Base-by-base conservation (phyloP, 2,329 filamentous ascomycete species). In the Aspergillus ruber region DNA sequence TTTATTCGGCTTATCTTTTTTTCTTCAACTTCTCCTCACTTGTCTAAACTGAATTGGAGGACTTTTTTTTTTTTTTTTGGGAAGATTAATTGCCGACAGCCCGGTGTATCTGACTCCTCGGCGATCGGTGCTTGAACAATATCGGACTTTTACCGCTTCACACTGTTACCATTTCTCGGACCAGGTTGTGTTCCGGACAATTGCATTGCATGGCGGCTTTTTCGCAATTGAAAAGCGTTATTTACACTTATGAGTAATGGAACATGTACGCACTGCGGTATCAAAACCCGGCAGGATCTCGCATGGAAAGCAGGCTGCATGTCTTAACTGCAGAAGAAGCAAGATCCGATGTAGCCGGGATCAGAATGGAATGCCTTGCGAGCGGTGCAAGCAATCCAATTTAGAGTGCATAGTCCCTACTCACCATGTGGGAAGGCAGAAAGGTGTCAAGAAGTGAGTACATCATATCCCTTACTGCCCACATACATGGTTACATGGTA, bases 361-460 rank as follows among this genome's bases (percentile, higher is more conserved):
- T 38, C 64, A 71, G 17, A 73, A 72, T 38, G 73, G 78, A 49
- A 59, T 69, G 17, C 71, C 74, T 21, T 86, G 83, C 62, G 81
- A 81, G 54, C 76, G 81, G 63, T 86, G 83, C 62, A 69, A 74
- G 46, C 76, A 81, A 58, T 69, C 77, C 6, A 73, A 77, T 29
- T 62, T 70, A 12, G 81, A 86, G 50, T 88, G 85, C 61, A 71
- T 86, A 5, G 80, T 86, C 2, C 84, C 78, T n/a, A 79, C 79
- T n/a, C 86, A 87, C 60, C 84, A 87, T 52, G 78, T 86, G 3
- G 85, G 85, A 6, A 74, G 85, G 43, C 84, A 86, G 60, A 88
- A 88, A 61, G 85, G 85, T 18, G 84, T 88, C 50, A 88, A 88
- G 65, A 88, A 88, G 85, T 85, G 67, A 52, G 56, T 49, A 12